phyloP scores from a whole-genome alignment of 2,329 filamentous ascomycete species.

The Hirsutella minnesotensis region DNA sequence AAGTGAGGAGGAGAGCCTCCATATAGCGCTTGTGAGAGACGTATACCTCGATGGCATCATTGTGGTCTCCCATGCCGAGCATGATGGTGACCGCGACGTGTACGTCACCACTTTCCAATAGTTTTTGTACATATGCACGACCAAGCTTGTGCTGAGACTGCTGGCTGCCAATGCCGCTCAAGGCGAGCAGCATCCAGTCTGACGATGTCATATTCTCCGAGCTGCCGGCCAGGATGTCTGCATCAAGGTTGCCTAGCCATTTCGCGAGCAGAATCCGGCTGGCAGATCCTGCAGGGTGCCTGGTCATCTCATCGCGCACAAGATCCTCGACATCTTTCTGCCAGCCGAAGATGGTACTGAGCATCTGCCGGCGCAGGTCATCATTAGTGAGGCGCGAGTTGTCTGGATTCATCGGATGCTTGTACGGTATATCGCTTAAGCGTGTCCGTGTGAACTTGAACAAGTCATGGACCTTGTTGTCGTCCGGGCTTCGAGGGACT shows the following conservation, averaged over 20 bases:
- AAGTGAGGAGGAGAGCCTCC: conserved; percentile 84
- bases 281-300: conserved; percentile 61
- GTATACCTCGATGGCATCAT: conserved; percentile 94
- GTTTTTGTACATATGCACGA: conserved; percentile 77
- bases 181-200: conserved; percentile 92
- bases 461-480: conserved; percentile 60
- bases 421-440: conserved; percentile 72
- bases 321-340: conserved; percentile 71
- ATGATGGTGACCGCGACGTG: conserved; percentile 89
- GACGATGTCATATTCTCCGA: conserved; percentile 83
- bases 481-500: conserved; percentile 63
- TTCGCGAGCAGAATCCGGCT: conserved; percentile 75
- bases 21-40: conserved; percentile 83
- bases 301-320: conserved; percentile 71
- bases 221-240: conserved; percentile 68
- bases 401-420: conserved; percentile 49
- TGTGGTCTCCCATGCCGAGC: conserved; percentile 80
- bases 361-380: conserved; percentile 79
- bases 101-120: conserved; percentile 81
- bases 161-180: conserved; percentile 71
- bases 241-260: conserved; percentile 80
- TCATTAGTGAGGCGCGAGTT: conserved; percentile 57
- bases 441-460: conserved; percentile 79
- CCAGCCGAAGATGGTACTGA: conserved; percentile 92
- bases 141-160: conserved; percentile 81